These are phyloP conservation scores for Tetrapisispora taiwanensis DNA, from an alignment of 805 yeast species.

Conservation along the genomic window DNA sequence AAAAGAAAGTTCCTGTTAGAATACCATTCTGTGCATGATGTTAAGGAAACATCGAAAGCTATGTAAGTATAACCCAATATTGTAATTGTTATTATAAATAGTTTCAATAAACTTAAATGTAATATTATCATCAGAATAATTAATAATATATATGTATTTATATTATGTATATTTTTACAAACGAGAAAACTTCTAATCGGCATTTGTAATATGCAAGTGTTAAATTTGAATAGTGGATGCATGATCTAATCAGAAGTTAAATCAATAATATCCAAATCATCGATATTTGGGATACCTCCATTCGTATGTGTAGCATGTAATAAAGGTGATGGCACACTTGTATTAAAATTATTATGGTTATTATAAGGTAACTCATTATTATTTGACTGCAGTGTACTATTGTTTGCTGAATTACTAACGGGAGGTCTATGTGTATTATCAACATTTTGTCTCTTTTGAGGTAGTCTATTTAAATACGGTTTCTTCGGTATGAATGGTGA, in stretches of 20 bases:
- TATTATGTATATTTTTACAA: not conserved
- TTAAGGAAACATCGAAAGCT: too few relatives aligned
- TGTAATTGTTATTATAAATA: too few relatives aligned
- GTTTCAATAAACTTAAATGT: too few relatives aligned
- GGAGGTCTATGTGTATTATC: not conserved
- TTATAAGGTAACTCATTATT: not conserved
- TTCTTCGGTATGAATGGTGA: conserved; percentile 28
- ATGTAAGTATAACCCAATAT: too few relatives aligned
- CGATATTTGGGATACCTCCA: not conserved
- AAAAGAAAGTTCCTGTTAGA: conserved; percentile 38
- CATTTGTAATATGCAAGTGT: not conserved
- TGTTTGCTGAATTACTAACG: not conserved
- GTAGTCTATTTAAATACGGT: conserved; percentile 18
- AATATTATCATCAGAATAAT: too few relatives aligned
- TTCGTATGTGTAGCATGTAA: not conserved
- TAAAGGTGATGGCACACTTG: not conserved
- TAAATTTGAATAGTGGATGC: not conserved
- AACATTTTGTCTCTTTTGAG: conserved; percentile 20
- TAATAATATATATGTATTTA: too few relatives aligned
- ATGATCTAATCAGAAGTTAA: conserved; percentile 15
- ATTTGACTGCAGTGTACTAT: not conserved
- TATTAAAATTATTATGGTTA: too few relatives aligned
- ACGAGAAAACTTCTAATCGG: not conserved
- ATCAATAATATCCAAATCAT: conserved; percentile 15
- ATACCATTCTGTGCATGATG: conserved; percentile 51